Percentiles rank a stretch among this genome's conserved stretches.
Conservation (phyloP, 164 flowering plant genomes). For the Saururus chinensis region DNA sequence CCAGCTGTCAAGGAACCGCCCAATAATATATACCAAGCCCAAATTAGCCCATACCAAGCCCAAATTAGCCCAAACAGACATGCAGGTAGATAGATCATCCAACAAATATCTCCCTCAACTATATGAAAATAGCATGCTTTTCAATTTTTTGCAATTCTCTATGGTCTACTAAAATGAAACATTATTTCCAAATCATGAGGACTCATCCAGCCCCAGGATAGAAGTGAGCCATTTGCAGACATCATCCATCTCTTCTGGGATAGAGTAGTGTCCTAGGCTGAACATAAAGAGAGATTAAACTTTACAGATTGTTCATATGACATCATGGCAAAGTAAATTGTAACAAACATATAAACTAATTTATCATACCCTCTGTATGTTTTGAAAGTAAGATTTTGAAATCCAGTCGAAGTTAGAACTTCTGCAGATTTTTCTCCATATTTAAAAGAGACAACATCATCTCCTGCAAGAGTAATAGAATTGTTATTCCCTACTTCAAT, state of each 20-base stretch:
- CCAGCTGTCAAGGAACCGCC: too few relatives aligned
- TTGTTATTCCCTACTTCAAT: neutral
- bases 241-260: conserved; percentile 92
- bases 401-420: conserved; percentile 36
- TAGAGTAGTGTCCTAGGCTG: conserved; percentile 96
- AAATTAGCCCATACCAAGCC: too few relatives aligned
- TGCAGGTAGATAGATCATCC: too few relatives aligned
- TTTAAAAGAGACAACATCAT: conserved; percentile 50
- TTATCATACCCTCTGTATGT: conserved; percentile 53
- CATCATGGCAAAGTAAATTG: neutral
- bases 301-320: too few relatives aligned
- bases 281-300: conserved; percentile 2
- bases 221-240: conserved; percentile 67
- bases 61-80: too few relatives aligned
- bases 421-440: conserved; percentile 55
- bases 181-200: neutral
- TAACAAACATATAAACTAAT: neutral
- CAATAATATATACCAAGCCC: too few relatives aligned
- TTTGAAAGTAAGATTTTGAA: conserved; percentile 40
- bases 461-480: conserved; percentile 24
- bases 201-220: conserved; percentile 57
- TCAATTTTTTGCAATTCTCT: too few relatives aligned
- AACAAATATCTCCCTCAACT: too few relatives aligned
- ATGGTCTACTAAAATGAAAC: too few relatives aligned
- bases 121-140: too few relatives aligned